Evolutionary conservation across 2,329 filamentous ascomycete species (phyloP).

Genomic region (Claviceps pazoutovae): DNA sequence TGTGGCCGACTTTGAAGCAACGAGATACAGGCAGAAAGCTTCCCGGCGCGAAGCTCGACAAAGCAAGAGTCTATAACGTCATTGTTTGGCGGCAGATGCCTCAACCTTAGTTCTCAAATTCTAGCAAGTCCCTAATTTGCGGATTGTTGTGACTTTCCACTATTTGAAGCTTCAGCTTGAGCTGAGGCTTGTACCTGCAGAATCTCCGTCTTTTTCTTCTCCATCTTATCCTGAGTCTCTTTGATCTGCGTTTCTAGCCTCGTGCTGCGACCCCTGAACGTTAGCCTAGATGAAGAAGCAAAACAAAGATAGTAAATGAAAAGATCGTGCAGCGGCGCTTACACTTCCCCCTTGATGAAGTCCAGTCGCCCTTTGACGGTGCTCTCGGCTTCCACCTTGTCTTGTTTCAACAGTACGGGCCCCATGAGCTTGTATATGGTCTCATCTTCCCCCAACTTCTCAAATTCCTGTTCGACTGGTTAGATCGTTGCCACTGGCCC

Average conservation of each 20-base stretch:
- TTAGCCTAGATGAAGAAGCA: slow-evolving; percentile 5
- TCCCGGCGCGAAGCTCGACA: neutral
- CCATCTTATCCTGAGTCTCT: slow-evolving; percentile 40
- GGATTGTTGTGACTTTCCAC: slow-evolving; percentile 17
- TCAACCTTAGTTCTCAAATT: neutral
- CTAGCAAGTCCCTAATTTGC: slow-evolving; percentile 5
- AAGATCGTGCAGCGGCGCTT: slow-evolving; percentile 18
- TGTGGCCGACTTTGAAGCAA: neutral
- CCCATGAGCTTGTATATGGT: slow-evolving; percentile 94
- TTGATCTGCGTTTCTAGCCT: slow-evolving; percentile 38
- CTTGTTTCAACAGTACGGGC: slow-evolving; percentile 87
- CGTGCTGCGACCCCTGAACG: slow-evolving; percentile 13
- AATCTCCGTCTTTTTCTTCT: slow-evolving; percentile 46
- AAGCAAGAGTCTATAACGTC: neutral
- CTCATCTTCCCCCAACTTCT: slow-evolving; percentile 61
- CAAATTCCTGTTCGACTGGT: slow-evolving; percentile 55
- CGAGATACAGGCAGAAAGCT: neutral
- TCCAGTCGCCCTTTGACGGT: slow-evolving; percentile 83
- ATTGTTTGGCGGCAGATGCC: neutral
- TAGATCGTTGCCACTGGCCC: neutral
- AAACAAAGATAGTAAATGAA: neutral
- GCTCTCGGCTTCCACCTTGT: slow-evolving; percentile 76
- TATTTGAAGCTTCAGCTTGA: slow-evolving; percentile 23
- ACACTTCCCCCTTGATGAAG: slow-evolving; percentile 93
- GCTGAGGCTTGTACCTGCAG: slow-evolving; percentile 39